These are phyloP conservation scores for Collybia sordida DNA, from an alignment of 768 basidiomycete species.

Conservation along the genomic window DNA sequence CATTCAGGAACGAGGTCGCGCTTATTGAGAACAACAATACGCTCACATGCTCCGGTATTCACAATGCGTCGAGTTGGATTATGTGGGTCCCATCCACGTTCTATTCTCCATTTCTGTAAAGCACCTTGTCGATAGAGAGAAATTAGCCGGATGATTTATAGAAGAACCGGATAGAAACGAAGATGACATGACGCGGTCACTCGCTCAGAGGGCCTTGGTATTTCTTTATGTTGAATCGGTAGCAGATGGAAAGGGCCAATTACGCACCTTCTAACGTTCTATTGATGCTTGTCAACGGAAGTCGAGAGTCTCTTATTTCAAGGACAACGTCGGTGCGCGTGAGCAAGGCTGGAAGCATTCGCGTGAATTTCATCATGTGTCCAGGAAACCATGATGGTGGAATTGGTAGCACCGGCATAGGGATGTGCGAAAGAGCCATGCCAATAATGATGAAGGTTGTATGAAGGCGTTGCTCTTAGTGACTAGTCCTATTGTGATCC, in stretches of 20 bases:
- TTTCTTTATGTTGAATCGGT: constrained; percentile 16
- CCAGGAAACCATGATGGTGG: constrained; percentile 96
- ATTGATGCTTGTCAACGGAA: constrained; percentile 95
- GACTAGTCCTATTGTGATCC: neutral
- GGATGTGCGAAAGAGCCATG: constrained; percentile 36
- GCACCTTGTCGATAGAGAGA: constrained; percentile 42
- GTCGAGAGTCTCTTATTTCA: constrained; percentile 89
- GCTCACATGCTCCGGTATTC: constrained; percentile 61
- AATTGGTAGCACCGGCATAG: constrained; percentile 49
- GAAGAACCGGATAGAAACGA: neutral
- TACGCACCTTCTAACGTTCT: constrained; percentile 78
- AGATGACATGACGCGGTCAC: neutral
- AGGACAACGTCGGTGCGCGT: constrained; percentile 88
- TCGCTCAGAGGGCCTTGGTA: neutral
- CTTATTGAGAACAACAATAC: constrained; percentile 91
- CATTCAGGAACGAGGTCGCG: constrained; percentile 86
- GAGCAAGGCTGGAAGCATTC: constrained; percentile 73
- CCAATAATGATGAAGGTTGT: constrained; percentile 1
- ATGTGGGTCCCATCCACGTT: constrained; percentile 58
- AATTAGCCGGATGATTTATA: constrained; percentile 3
- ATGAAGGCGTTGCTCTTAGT: constrained; percentile 3
- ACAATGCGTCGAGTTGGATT: constrained; percentile 37
- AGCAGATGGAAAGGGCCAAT: constrained; percentile 21
- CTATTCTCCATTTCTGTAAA: constrained; percentile 65
- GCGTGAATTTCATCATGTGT: constrained; percentile 89